phyloP scores from a whole-genome alignment of 164 flowering plant genomes.

The grape (Vitis vinifera) region ASM3070453v1 NC_081810.1:6585001-6585500 shows the following conservation, averaged over 20 bases:
- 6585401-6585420: no score
- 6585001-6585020: no score
- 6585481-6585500: no score
- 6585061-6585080: conserved; percentile 3
- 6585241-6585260: neutral
- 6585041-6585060: neutral
- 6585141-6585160: neutral
- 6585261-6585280: conserved; percentile 36
- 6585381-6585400: no score
- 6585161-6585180: no score
- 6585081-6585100: neutral
- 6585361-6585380: neutral
- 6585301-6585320: conserved; percentile 69
- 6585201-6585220: neutral
- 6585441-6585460: no score
- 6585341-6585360: neutral
- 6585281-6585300: conserved; percentile 64
- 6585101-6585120: neutral
- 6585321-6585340: conserved; percentile 50
- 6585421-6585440: no score
- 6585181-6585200: neutral
- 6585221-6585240: neutral
- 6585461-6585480: no score
- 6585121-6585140: neutral
- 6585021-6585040: neutral